A percentile compares a stretch with the other conserved stretches of the same genome.
These are phyloP conservation scores for Avena sativa DNA, from an alignment of 176 grass and related monocot species.

Conservation along the genomic window DNA sequence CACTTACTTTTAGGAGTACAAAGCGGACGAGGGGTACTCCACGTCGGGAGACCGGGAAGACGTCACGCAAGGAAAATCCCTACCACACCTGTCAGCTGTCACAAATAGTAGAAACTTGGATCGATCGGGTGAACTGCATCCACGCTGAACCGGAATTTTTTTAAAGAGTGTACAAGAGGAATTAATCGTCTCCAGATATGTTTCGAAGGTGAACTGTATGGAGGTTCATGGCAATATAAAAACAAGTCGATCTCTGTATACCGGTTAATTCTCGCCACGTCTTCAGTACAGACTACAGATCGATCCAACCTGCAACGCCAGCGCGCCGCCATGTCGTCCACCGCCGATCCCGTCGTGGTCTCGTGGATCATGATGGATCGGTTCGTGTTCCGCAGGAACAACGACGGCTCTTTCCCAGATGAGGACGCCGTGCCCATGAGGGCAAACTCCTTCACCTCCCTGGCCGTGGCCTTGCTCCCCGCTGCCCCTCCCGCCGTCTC, in stretches of 20 bases:
- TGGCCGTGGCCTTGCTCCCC: not conserved
- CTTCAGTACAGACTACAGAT: not conserved
- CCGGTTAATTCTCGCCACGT: not conserved
- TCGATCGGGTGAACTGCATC: too few species aligned
- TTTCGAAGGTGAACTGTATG: not conserved
- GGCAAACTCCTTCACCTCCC: not conserved
- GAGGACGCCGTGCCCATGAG: not conserved
- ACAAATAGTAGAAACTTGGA: too few species aligned
- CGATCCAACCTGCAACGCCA: not conserved
- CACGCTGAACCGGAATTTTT: too few species aligned
- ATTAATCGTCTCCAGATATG: not conserved
- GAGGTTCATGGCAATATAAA: not conserved
- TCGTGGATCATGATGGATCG: not conserved
- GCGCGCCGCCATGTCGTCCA: not conserved
- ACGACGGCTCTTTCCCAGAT: not conserved
- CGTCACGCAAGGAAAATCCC: too few species aligned
- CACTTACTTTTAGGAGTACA: too few species aligned
- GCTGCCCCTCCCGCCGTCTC: not conserved
- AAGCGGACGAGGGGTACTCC: too few species aligned
- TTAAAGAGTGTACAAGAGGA: too few species aligned
- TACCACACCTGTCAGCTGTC: too few species aligned
- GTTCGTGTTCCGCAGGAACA: not conserved
- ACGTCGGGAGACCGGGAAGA: too few species aligned
- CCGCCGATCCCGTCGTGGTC: not conserved
- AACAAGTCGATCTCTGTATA: not conserved